Base-by-base conservation (phyloP, 306 rosid species). In the Cicer judaicum region DNA sequence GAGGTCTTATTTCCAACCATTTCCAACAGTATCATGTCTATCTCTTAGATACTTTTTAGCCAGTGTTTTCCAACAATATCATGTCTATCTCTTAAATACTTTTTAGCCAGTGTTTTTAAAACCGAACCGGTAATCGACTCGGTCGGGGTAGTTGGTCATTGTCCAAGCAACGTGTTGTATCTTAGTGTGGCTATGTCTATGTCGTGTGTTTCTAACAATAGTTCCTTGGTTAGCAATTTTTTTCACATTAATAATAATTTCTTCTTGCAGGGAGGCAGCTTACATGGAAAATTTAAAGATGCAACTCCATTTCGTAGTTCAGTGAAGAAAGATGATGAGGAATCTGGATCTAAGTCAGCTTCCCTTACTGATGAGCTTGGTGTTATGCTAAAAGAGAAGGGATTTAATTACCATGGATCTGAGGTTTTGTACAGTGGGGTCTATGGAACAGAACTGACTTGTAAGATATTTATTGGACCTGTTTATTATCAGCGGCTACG, bases 401-500 rank as follows among this genome's bases (percentile, higher is more conserved):
- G 99, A 68, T 94, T 92, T 74, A 92, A 94, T 79, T 92, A 90
- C 85, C 97, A 92, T 74, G 99, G 99, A 13, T 73, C 75, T 38
- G 97, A 94, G 81, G 97, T 92, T 59, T 78, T 94, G 21, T 94
- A 92, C 78, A 89, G 99, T 63, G 99, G 99, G 46, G 96, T 90
- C 72, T 92, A 94, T 76, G 99, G 99, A 73, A 85, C 92, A 19
- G 99, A 94, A 74, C 90, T 94, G 75, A 74, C 86, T 0, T 94
- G 97, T 52, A 95, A 94, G 81, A 94, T 94, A 73, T 94, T 92
- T 79, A 86, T 94, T 29, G 99, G 99, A 47, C 99, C 99, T 19
- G 96, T 92, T 79, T 94, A 94, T 81, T 94, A 94, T 88, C 99
- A 94, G 73, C 87, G 96, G 67, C 88, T 94, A 9, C 90, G 97